A percentile compares a stretch with the other conserved stretches of the same genome.
Evolutionary conservation across 1,284 basidiomycete genomes (phyloP).

Genomic region (Melanopsichium pennsylvanicum): DNA sequence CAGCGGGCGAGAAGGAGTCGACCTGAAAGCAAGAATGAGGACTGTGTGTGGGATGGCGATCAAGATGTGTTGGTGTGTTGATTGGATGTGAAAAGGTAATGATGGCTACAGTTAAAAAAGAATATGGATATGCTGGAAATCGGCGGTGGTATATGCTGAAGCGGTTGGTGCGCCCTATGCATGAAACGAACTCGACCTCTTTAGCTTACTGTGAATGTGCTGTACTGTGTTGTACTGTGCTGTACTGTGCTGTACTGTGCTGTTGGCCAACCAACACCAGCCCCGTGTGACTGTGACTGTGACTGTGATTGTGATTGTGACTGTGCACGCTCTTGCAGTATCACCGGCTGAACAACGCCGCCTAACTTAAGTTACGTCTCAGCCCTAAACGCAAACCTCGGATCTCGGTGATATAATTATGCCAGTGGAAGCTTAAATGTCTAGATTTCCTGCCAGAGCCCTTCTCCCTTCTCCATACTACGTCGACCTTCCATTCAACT

Average conservation of each 20-base stretch:
- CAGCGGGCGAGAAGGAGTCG: no score
- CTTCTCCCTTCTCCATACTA: neutral
- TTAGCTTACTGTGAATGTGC: no score
- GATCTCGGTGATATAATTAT: conserved; percentile 1
- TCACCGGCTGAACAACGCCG: neutral
- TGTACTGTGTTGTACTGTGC: conserved; percentile 1
- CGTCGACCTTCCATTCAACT: neutral
- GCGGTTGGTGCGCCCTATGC: conserved; percentile 5
- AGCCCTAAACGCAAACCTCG: no score
- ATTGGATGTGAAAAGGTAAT: neutral
- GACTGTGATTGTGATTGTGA: neutral
- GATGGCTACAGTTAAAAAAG: neutral
- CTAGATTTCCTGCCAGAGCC: neutral
- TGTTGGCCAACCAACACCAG: no score
- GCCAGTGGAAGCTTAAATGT: neutral
- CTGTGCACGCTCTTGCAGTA: no score
- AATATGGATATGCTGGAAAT: conserved; percentile 4
- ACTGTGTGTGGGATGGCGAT: no score
- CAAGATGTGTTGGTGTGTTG: no score
- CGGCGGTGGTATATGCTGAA: conserved; percentile 4
- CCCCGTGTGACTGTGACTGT: no score
- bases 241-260: neutral
- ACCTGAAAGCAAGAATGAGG: no score
- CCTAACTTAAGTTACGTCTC: no score
- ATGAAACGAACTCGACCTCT: conserved; percentile 1